Evolutionary conservation across 805 yeast genomes (phyloP), one percentile per base, ranked within the genome.

Genomic region (Zygoascus flipseniorum): DNA sequence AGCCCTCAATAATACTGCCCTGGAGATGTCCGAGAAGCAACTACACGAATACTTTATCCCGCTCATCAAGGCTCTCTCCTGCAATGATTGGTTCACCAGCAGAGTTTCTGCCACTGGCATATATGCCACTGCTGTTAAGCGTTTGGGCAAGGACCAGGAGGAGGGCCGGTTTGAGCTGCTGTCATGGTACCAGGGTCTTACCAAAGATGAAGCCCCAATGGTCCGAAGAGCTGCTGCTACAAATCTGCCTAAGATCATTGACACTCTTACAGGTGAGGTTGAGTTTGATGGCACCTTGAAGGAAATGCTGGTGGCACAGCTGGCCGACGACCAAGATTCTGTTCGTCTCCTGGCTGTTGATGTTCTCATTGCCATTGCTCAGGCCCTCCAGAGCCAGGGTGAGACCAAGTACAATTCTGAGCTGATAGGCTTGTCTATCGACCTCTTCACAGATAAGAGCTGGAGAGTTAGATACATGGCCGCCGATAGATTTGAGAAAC

Each of bases 381-480:
- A 65, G 35, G 58, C 57, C 10, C 59, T 69, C 58, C 66, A 58
- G 50, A 58, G 43, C 51, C 55, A 56, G 20, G 58, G 58, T 26
- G 48, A 45, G 43, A 54, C 62, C 13, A 47, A 51, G 46, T 57
- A 59, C 54, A 60, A 59, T 44, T 57, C 62, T 10, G 63, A 58
- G 48, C 57, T 73, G 31, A 63, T 65, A 23, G 60, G 58, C 19
- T 64, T 83, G 58, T 77, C 95, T 2, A 76, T 85, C 58, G 80
- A 81, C 58, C 76, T 93, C 60, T 83, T 88, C 54, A 79, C 77
- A 58, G 99, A 93, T 72, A 89, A 87, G 70, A 85, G 95, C 65
- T 93, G 99, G 99, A 83, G 99, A 70, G 98, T 93, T 54, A 83
- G 99, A 65, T 93, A 92, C 71, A 89, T 93, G 83, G 95, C 96